Conservation (phyloP, 2,329 filamentous ascomycete species). For the Neofusicoccum sp. region DNA sequence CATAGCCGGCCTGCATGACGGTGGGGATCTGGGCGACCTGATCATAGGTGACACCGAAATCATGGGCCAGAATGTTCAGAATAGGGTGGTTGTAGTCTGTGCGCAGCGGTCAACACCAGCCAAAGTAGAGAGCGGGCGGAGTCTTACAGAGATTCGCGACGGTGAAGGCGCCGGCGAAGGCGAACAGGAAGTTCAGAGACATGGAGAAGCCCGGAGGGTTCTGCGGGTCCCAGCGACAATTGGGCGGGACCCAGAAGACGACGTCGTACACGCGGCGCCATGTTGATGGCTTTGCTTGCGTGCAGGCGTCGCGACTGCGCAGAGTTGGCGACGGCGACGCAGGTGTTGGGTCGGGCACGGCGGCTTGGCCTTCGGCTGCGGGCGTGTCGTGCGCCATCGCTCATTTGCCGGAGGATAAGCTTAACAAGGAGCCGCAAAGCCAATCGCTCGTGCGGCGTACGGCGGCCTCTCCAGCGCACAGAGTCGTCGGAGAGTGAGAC, state of each 20-base stretch:
- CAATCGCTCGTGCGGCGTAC: neutral
- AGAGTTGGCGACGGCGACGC: neutral
- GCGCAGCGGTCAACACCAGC: neutral
- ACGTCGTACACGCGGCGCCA: neutral
- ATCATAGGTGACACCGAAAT: slow-evolving; percentile 70
- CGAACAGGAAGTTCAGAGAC: slow-evolving; percentile 68
- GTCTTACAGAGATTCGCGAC: slow-evolving; percentile 66
- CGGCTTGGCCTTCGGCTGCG: neutral
- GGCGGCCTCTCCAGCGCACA: neutral
- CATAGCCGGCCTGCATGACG: slow-evolving; percentile 76
- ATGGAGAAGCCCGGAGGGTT: slow-evolving; percentile 68
- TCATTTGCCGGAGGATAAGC: neutral
- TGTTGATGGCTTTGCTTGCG: neutral
- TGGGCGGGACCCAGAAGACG: slow-evolving; percentile 57
- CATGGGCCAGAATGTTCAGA: slow-evolving; percentile 68
- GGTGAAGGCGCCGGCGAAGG: slow-evolving; percentile 64
- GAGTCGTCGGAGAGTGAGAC: neutral
- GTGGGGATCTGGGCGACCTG: slow-evolving; percentile 68
- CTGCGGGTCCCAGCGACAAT: slow-evolving; percentile 66
- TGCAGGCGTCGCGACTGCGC: neutral
- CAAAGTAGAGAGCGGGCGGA: neutral
- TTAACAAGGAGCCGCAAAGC: neutral
- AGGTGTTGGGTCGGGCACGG: neutral
- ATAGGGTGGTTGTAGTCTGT: slow-evolving; percentile 73
- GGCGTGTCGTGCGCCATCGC: neutral